Conservation (phyloP, 2,329 filamentous ascomycete genomes). For the Talaromyces amestolkiae region DNA sequence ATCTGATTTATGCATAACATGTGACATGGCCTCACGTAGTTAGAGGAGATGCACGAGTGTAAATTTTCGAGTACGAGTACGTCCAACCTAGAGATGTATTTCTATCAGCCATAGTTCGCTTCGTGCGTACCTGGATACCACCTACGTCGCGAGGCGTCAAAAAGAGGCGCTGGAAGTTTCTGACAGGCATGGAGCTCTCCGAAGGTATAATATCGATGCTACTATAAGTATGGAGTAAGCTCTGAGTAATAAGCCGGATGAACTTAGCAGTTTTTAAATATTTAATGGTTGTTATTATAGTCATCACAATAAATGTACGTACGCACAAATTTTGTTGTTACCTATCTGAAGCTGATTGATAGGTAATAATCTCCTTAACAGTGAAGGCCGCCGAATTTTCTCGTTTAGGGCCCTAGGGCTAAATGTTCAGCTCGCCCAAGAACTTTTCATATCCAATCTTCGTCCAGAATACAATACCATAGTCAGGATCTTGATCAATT, state of each 20-base stretch:
- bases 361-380: background rate
- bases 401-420: background rate
- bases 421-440: background rate
- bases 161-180: background rate
- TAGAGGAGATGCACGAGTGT: background rate
- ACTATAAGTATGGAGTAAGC: background rate
- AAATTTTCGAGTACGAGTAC: background rate
- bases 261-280: background rate
- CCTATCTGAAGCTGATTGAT: background rate
- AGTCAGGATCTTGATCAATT: background rate
- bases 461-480: background rate
- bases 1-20: background rate
- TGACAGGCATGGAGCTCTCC: background rate
- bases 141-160: background rate
- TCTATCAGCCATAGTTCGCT: background rate
- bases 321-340: background rate
- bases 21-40: background rate
- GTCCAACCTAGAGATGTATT: background rate
- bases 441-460: background rate
- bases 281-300: background rate
- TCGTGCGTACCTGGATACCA: background rate
- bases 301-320: background rate
- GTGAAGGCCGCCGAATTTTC: background rate
- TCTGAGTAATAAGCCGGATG: background rate
- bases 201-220: background rate